Percentiles rank a stretch among this genome's conserved stretches.
phyloP scores from a whole-genome alignment of 2,329 filamentous ascomycete genomes.

The Fusarium sp. region DNA sequence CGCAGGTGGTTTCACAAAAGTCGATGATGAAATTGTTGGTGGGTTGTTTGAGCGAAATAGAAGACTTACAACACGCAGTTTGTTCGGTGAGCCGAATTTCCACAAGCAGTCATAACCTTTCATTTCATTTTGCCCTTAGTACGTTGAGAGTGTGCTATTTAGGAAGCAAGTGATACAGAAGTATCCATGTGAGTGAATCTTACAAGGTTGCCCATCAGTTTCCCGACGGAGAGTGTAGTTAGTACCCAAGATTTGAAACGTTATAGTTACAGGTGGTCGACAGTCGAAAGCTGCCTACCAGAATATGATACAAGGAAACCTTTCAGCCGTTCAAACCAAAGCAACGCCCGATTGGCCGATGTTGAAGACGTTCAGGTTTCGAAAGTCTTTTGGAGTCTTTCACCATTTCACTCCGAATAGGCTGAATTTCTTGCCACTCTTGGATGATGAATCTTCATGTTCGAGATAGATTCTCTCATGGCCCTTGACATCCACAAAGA shows the following conservation, averaged over 20 bases:
- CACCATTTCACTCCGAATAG: slow-evolving; percentile 73
- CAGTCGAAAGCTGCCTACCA: background rate
- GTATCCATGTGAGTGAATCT: background rate
- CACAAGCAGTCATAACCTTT: background rate
- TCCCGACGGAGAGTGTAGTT: background rate
- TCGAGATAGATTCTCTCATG: slow-evolving; percentile 75
- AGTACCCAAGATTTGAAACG: background rate
- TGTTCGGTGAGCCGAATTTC: background rate
- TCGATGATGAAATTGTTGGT: too few species aligned
- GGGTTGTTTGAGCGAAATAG: background rate
- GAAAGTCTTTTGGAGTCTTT: background rate
- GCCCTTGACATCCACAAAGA: slow-evolving; percentile 84
- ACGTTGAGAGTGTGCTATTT: background rate
- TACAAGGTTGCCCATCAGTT: background rate
- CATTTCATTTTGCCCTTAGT: background rate
- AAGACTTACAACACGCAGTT: background rate
- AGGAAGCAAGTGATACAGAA: background rate
- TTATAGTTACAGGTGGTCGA: slow-evolving; percentile 23
- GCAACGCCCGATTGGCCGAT: background rate
- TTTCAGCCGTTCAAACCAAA: background rate
- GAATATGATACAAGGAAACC: slow-evolving; percentile 31
- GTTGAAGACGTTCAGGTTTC: too few species aligned
- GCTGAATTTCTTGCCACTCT: slow-evolving; percentile 60
- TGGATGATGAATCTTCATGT: slow-evolving; percentile 63
- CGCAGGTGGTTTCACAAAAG: too few species aligned